Base-by-base conservation (phyloP, 306 rosid genomes). In the Styphnolobium japonicum region DNA sequence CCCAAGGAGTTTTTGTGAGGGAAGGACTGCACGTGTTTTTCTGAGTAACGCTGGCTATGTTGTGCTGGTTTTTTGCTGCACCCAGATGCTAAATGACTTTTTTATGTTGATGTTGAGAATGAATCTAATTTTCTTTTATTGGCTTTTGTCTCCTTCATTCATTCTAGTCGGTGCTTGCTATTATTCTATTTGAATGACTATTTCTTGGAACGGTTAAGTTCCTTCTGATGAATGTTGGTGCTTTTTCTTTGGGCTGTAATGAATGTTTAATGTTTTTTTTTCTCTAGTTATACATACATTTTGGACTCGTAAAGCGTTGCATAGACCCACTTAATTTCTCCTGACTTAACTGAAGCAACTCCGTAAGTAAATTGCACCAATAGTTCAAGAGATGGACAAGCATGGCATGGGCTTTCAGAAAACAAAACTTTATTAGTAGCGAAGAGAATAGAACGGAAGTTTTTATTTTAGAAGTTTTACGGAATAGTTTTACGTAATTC, bases 31-130 rank as follows among this genome's bases (percentile, higher is more conserved):
- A 7, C 29, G 29, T 52, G 9, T n/a, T 49, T 18, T 49, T n/a
- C 9, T 48, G 29, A 29, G 61, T 70, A 33, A 18, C 8, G 76
- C 43, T 49, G n/a, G 27, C 60, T 25, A 12, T 52, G 40, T 40
- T 8, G 73, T 48, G 64, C 36, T 76, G 45, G 74, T 51, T 76
- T 76, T 45, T 71, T 76, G 55, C 10, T 21, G 53, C 22, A 57
- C 65, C 5, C 51, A 25, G 34, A 77, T 77, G 75, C 46, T 52
- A 14, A 3, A 29, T 49, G 11, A 14, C 9, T 11, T 33, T 75
- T 33, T 46, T 29, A 3, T 34, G n/a, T 39, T 34, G 4, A 37
- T 36, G 23, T 31, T 49, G 31, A 71, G 46, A 57, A 78, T 79
- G 63, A 79, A 79, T 58, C 21, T 55, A 78, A 27, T 49, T 2